These are phyloP conservation scores for Kalmusia sp. DNA, from an alignment of 2,329 filamentous ascomycete genomes.

Conservation along the genomic window DNA sequence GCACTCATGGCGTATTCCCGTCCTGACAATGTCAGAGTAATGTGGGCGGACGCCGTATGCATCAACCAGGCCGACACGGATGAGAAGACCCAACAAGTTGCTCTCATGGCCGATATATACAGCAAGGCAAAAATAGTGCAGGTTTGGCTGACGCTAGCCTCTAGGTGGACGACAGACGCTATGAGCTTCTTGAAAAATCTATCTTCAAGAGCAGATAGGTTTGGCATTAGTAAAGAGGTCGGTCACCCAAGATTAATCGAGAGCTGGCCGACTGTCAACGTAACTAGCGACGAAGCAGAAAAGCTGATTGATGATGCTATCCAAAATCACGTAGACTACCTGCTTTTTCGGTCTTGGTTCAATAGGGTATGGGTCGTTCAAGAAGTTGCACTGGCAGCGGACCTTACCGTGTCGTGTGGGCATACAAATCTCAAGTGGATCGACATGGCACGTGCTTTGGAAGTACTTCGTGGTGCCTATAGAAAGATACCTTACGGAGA, in stretches of 20 bases:
- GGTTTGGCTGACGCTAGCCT: constrained; percentile 5
- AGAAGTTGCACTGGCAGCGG: constrained; percentile 5
- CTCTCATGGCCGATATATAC: constrained; percentile 11
- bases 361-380: constrained; percentile 10
- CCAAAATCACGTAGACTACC: neutral
- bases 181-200: constrained; percentile 6
- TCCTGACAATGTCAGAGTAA: constrained; percentile 3
- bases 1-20: constrained; percentile 10
- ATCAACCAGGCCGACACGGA: constrained; percentile 18
- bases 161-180: neutral
- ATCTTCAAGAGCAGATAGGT: neutral
- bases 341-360: constrained; percentile 4
- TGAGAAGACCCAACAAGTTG: constrained; percentile 8
- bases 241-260: neutral
- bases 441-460: constrained; percentile 1
- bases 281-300: neutral
- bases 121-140: constrained; percentile 7
- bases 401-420: constrained; percentile 6
- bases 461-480: constrained; percentile 2
- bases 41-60: constrained; percentile 11
- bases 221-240: constrained; percentile 1
- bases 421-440: constrained; percentile 1
- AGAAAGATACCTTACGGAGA: neutral
- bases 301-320: neutral
- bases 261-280: neutral